Evolutionary conservation across 2,329 filamentous ascomycete genomes (phyloP).

Genomic region (Aspergillus nomiae): DNA sequence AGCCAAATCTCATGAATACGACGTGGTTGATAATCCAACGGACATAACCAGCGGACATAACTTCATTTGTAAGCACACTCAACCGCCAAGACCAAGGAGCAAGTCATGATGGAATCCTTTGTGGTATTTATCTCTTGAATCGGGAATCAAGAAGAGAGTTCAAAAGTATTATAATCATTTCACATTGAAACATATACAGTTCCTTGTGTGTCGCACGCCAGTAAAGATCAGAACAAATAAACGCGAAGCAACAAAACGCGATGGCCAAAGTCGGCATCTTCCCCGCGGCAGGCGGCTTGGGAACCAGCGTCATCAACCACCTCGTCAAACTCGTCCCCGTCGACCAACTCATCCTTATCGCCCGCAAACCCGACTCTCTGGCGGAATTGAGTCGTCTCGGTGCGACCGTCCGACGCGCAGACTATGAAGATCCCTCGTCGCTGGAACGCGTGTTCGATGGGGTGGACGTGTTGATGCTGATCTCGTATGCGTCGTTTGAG

Average conservation of each 20-base stretch:
- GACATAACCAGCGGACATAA: not conserved
- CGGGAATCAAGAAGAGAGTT: not conserved
- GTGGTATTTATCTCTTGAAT: too few relatives aligned
- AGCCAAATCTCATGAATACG: too few relatives aligned
- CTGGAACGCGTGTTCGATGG: slow-evolving; percentile 53
- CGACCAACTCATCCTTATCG: slow-evolving; percentile 52
- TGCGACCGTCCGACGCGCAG: slow-evolving; percentile 41
- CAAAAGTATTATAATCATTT: accelerated
- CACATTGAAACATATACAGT: not conserved
- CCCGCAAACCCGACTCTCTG: slow-evolving; percentile 36
- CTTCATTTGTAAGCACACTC: not conserved
- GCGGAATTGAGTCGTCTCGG: slow-evolving; percentile 16
- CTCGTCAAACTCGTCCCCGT: slow-evolving; percentile 49
- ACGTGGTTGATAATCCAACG: not conserved
- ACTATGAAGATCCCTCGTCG: slow-evolving; percentile 52
- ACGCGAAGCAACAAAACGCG: not conserved
- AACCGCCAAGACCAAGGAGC: not conserved
- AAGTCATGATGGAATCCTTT: too few relatives aligned
- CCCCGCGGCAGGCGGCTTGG: slow-evolving; percentile 57
- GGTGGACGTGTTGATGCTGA: slow-evolving; percentile 56
- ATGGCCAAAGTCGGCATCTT: slow-evolving; percentile 38
- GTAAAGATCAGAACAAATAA: not conserved
- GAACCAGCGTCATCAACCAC: slow-evolving; percentile 53
- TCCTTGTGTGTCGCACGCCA: too few relatives aligned
- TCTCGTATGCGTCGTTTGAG: slow-evolving; percentile 57